These are phyloP conservation scores for Salix suchowensis DNA, from an alignment of 345 rosid genomes.

Conservation along the genomic window DNA sequence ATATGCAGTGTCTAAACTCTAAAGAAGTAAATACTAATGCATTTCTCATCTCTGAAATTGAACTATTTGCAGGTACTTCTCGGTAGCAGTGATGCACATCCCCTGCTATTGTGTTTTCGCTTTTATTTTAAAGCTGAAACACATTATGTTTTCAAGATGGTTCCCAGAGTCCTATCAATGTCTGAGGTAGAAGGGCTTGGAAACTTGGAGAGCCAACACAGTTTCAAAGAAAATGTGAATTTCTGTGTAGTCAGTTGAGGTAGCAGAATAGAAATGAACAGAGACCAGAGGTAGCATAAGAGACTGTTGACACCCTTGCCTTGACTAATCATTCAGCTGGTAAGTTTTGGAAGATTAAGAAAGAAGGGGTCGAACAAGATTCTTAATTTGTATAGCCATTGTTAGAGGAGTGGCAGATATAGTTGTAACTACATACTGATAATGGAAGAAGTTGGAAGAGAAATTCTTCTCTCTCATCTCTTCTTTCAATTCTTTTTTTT, in stretches of 20 bases:
- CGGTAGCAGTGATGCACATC: slow-evolving; percentile 79
- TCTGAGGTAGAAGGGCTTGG: slow-evolving; percentile 5
- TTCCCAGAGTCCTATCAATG: slow-evolving; percentile 58
- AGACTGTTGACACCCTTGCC: not conserved
- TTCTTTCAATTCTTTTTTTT: not conserved
- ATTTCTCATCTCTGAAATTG: not conserved
- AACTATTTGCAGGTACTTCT: slow-evolving; percentile 59
- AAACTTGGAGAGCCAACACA: not conserved
- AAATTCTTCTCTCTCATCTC: not conserved
- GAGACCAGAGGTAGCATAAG: not conserved
- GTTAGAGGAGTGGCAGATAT: not conserved
- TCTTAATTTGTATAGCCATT: slow-evolving; percentile 14
- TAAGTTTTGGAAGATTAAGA: slow-evolving; percentile 20
- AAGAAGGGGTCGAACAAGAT: slow-evolving; percentile 8
- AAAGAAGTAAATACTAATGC: not conserved
- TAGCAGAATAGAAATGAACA: slow-evolving; percentile 1
- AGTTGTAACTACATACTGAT: slow-evolving; percentile 9
- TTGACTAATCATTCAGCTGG: not conserved
- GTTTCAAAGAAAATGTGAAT: not conserved
- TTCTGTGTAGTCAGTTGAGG: not conserved
- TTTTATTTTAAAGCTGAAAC: slow-evolving; percentile 67
- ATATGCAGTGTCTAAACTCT: not conserved
- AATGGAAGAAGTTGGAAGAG: not conserved
- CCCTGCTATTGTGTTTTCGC: slow-evolving; percentile 76
- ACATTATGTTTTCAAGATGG: slow-evolving; percentile 52